Percentiles rank a stretch among this genome's conserved stretches.
Evolutionary conservation across 257 asterid genomes (phyloP).

Genomic region (Nicotiana paniculata): DNA sequence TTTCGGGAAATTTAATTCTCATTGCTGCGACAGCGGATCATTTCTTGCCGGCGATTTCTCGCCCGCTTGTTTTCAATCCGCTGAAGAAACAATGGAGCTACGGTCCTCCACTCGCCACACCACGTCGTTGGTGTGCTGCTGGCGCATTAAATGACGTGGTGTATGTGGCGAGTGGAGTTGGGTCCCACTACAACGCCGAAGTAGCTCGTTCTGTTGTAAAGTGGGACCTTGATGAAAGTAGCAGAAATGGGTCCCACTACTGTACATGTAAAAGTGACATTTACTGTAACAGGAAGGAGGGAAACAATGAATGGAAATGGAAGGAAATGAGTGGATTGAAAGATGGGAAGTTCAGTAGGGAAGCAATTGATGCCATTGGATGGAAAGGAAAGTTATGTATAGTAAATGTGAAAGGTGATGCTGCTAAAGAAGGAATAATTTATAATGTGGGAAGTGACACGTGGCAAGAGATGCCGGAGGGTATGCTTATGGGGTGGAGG

Average conservation of each 20-base stretch:
- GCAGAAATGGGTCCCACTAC: background rate
- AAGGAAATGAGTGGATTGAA: slow-evolving; percentile 40
- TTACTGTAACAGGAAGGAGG: background rate
- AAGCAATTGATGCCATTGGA: slow-evolving; percentile 73
- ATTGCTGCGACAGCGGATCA: slow-evolving; percentile 67
- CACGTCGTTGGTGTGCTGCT: slow-evolving; percentile 84
- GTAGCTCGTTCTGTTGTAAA: slow-evolving; percentile 66
- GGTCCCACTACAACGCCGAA: slow-evolving; percentile 47
- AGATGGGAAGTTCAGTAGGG: slow-evolving; percentile 74
- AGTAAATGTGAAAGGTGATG: slow-evolving; percentile 68
- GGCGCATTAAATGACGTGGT: slow-evolving; percentile 37
- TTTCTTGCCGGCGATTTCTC: slow-evolving; percentile 60
- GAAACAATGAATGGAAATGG: slow-evolving; percentile 39
- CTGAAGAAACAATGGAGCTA: slow-evolving; percentile 25
- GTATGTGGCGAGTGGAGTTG: slow-evolving; percentile 77
- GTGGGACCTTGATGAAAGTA: slow-evolving; percentile 34
- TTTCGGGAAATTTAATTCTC: slow-evolving; percentile 44
- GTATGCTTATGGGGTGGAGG: slow-evolving; percentile 56
- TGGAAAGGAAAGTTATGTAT: slow-evolving; percentile 80
- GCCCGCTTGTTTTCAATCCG: slow-evolving; percentile 57
- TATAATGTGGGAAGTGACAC: slow-evolving; percentile 32
- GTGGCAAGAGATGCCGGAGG: slow-evolving; percentile 56
- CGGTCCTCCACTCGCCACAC: slow-evolving; percentile 49
- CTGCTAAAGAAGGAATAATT: slow-evolving; percentile 45
- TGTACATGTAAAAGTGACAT: background rate